Percentiles rank a stretch among this genome's conserved stretches.
phyloP scores from a whole-genome alignment of 495 filamentous ascomycete species.

The Trichoderma virens region DNA sequence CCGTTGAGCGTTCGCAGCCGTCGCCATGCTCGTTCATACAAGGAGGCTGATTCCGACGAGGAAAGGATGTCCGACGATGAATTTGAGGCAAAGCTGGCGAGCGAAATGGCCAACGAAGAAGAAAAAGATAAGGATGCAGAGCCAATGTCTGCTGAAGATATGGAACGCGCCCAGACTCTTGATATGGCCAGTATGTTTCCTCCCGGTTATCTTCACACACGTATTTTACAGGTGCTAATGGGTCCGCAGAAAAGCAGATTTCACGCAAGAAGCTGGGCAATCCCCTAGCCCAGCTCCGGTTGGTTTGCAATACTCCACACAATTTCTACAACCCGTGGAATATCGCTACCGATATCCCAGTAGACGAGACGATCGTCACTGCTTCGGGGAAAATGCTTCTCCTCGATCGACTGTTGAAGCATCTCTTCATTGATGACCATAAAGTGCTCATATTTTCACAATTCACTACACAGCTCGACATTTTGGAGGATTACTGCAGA shows the following conservation, averaged over 20 bases:
- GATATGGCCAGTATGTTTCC: conserved; percentile 62
- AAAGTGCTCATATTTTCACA: conserved; percentile 96
- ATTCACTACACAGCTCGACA: conserved; percentile 89
- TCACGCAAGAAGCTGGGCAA: conserved; percentile 92
- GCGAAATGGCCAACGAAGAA: conserved; percentile 43
- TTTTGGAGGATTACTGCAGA: conserved; percentile 76
- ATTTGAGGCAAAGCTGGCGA: conserved; percentile 62
- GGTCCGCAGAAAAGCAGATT: conserved; percentile 61
- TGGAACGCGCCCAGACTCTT: conserved; percentile 61
- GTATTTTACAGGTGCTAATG: background rate
- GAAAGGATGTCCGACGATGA: conserved; percentile 70
- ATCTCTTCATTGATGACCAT: conserved; percentile 66
- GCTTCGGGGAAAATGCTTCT: conserved; percentile 93
- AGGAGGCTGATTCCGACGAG: conserved; percentile 41
- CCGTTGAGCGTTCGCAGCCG: conserved; percentile 48
- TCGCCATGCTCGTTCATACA: conserved; percentile 34
- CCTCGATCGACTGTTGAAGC: conserved; percentile 75
- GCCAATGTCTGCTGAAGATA: conserved; percentile 46
- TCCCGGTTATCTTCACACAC: background rate
- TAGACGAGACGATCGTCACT: conserved; percentile 75
- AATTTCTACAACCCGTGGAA: conserved; percentile 94
- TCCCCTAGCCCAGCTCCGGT: conserved; percentile 83
- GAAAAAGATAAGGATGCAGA: conserved; percentile 42
- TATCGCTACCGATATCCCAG: conserved; percentile 37
- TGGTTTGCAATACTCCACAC: conserved; percentile 88